These are phyloP conservation scores for Xylaria sp. DNA, from an alignment of 2,329 filamentous ascomycete genomes.

Conservation along the genomic window DNA sequence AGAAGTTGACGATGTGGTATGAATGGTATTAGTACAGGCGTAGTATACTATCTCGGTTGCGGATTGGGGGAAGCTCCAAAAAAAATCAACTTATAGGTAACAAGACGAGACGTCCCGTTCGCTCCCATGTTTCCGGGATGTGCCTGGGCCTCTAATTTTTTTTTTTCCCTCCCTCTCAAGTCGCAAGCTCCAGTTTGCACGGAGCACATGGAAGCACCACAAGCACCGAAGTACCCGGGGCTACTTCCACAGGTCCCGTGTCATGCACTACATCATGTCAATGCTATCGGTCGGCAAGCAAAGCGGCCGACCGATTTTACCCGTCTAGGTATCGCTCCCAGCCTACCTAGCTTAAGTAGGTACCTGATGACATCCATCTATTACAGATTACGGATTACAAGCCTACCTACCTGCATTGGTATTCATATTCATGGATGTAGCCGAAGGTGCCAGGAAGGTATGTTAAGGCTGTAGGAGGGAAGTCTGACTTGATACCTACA, in stretches of 20 bases:
- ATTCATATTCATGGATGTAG: background rate
- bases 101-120: background rate
- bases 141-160: constrained; percentile 9
- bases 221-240: background rate
- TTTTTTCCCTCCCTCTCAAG: constrained; percentile 5
- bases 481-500: too few species aligned
- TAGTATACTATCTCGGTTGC: constrained; percentile 16
- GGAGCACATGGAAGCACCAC: constrained; percentile 6
- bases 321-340: background rate
- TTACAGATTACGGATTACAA: too few species aligned
- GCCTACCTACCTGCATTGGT: too few species aligned
- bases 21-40: background rate
- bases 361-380: too few species aligned
- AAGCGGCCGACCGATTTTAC: constrained; percentile 7
- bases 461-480: too few species aligned
- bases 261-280: too few species aligned
- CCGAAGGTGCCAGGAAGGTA: too few species aligned
- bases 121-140: constrained; percentile 23
- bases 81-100: constrained; percentile 7
- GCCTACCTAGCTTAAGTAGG: too few species aligned
- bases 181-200: constrained; percentile 8
- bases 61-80: constrained; percentile 10
- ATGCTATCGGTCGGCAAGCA: background rate
- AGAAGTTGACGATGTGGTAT: constrained; percentile 19
- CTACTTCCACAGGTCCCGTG: too few species aligned